Conservation (phyloP, 768 basidiomycete genomes). For the Xanthoconium purpureum region DNA sequence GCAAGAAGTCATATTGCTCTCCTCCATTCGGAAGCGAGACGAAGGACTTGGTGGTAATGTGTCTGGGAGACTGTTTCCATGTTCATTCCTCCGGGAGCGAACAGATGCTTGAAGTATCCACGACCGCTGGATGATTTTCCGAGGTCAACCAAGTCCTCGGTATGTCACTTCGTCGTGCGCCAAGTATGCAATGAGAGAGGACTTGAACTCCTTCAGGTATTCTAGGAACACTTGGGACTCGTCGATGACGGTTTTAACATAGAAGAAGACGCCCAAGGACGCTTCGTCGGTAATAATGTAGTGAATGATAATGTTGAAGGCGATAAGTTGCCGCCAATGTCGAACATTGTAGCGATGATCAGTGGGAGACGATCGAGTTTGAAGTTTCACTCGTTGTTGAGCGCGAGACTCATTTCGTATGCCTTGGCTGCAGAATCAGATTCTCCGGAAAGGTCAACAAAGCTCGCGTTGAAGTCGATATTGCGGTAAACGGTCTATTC, state of each 20-base stretch:
- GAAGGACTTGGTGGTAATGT: conserved; percentile 15
- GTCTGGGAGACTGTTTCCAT: conserved; percentile 22
- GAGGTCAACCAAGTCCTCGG: conserved; percentile 27
- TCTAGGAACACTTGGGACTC: conserved; percentile 24
- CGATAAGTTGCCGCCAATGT: conserved; percentile 18
- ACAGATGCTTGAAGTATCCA: conserved; percentile 33
- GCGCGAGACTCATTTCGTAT: conserved; percentile 29
- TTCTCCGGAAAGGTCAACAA: conserved; percentile 30
- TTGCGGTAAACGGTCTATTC: conserved; percentile 29
- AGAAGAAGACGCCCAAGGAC: conserved; percentile 31
- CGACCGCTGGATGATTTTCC: conserved; percentile 24
- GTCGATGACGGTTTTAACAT: conserved; percentile 28
- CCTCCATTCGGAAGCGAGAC: conserved; percentile 29
- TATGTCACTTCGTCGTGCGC: conserved; percentile 30
- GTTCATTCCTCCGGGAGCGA: conserved; percentile 31
- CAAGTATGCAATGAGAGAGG: conserved; percentile 20
- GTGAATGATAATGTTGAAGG: conserved; percentile 30
- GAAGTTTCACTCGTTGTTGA: conserved; percentile 25
- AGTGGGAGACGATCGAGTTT: conserved; percentile 25
- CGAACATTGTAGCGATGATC: conserved; percentile 27
- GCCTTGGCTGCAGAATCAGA: conserved; percentile 24
- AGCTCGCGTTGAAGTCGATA: conserved; percentile 20
- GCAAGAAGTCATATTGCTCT: conserved; percentile 22
- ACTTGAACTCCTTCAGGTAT: conserved; percentile 25
- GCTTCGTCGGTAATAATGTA: conserved; percentile 33